These are phyloP conservation scores for Picochlorum sp. DNA, from an alignment of 139 green algal genomes.

Conservation along the genomic window DNA sequence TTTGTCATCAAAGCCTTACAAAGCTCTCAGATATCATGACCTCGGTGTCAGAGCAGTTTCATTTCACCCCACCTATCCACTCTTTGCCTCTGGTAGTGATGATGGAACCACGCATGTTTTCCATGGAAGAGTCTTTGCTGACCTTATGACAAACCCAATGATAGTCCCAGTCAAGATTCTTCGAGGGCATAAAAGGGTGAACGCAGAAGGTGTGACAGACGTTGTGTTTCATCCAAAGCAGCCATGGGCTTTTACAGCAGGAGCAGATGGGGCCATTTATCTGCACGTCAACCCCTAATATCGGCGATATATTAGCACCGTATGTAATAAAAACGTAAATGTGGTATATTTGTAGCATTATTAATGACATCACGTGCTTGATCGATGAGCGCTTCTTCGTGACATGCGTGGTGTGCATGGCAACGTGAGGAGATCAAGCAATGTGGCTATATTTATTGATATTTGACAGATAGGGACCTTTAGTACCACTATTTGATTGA, in stretches of 20 bases:
- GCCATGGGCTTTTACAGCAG: slow-evolving; percentile 93
- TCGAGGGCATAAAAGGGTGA: slow-evolving; percentile 26
- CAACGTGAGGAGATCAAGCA: too few species aligned
- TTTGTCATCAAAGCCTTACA: slow-evolving; percentile 89
- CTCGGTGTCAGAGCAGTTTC: slow-evolving; percentile 56
- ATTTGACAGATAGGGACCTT: too few species aligned
- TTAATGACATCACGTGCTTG: too few species aligned
- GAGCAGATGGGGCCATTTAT: slow-evolving; percentile 61
- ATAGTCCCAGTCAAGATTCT: slow-evolving; percentile 78
- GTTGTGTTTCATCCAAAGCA: slow-evolving; percentile 89
- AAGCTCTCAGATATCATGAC: slow-evolving; percentile 71
- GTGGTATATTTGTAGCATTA: too few species aligned
- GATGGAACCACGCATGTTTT: slow-evolving; percentile 83
- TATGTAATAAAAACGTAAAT: too few species aligned
- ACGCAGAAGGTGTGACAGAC: slow-evolving; percentile 63
- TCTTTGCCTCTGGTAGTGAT: slow-evolving; percentile 80
- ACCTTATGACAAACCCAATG: slow-evolving; percentile 92
- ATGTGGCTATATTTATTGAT: too few species aligned
- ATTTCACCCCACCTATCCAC: slow-evolving; percentile 86
- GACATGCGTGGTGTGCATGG: too few species aligned
- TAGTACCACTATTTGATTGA: too few species aligned
- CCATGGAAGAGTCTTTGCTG: slow-evolving; percentile 90
- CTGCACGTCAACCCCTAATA: slow-evolving; percentile 56
- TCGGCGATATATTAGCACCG: too few species aligned
- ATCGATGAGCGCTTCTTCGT: too few species aligned